phyloP scores from a whole-genome alignment of 2,329 filamentous ascomycete species.

The Aspergillus glaucus region DNA sequence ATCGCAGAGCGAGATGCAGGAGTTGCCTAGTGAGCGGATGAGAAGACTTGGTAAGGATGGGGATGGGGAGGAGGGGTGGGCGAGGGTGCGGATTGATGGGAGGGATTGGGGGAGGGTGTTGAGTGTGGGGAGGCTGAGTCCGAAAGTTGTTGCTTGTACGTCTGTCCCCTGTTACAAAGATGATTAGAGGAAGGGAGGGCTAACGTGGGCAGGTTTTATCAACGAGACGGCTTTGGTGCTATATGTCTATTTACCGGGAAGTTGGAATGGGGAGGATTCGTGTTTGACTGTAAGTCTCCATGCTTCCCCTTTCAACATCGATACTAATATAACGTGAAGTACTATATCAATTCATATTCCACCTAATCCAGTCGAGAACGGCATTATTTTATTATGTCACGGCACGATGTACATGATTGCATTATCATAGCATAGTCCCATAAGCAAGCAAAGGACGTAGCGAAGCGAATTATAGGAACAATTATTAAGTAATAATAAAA shows the following conservation, averaged over 20 bases:
- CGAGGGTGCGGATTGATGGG: slow-evolving; percentile 83
- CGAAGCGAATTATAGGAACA: no score
- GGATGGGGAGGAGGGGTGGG: slow-evolving; percentile 77
- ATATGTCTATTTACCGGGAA: slow-evolving; percentile 41
- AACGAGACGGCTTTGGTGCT: slow-evolving; percentile 41
- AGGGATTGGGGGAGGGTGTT: slow-evolving; percentile 93
- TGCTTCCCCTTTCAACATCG: neutral
- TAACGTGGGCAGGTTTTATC: slow-evolving; percentile 32
- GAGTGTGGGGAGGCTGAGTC: slow-evolving; percentile 82
- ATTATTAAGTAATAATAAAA: no score
- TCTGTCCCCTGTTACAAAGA: no score
- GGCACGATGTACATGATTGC: no score
- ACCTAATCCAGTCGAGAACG: slow-evolving; percentile 15
- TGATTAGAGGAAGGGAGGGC: neutral
- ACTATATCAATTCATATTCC: slow-evolving; percentile 42
- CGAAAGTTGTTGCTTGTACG: slow-evolving; percentile 81
- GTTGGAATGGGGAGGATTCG: slow-evolving; percentile 37
- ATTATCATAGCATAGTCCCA: no score
- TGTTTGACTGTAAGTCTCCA: slow-evolving; percentile 39
- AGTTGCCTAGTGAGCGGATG: slow-evolving; percentile 78
- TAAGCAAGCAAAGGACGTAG: no score
- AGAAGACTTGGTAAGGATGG: slow-evolving; percentile 62
- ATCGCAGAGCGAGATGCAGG: slow-evolving; percentile 55
- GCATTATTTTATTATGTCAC: no score
- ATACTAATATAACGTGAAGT: slow-evolving; percentile 19